Evolutionary conservation across 768 basidiomycete genomes (phyloP).

Genomic region (Phanerodontia chrysosporium): DNA sequence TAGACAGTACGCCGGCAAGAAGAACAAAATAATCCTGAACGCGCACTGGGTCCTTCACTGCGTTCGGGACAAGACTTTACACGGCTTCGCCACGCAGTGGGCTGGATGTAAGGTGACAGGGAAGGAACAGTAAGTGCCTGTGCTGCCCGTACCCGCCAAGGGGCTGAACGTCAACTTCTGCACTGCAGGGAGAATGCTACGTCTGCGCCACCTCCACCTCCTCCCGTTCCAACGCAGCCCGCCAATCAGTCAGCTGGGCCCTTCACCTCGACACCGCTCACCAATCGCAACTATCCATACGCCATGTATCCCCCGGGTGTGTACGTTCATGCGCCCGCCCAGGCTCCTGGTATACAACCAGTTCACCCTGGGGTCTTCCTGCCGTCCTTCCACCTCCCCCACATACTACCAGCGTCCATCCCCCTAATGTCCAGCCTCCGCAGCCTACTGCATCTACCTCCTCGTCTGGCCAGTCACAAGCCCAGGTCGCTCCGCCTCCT

Average conservation of each 20-base stretch:
- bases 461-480: conserved; percentile 2
- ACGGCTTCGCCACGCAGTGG: conserved; percentile 75
- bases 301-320: neutral
- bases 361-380: neutral
- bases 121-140: conserved; percentile 53
- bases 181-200: neutral
- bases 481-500: neutral
- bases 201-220: conserved; percentile 1
- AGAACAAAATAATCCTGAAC: conserved; percentile 72
- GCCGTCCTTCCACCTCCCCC: neutral
- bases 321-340: neutral
- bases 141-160: too few species aligned
- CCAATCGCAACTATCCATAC: neutral
- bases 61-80: conserved; percentile 60
- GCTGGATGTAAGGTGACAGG: conserved; percentile 80
- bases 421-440: neutral
- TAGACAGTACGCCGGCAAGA: conserved; percentile 75
- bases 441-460: neutral
- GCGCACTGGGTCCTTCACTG: conserved; percentile 78
- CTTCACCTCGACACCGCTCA: neutral
- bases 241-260: neutral
- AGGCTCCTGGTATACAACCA: neutral
- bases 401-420: neutral
- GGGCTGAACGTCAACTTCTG: neutral
- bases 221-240: neutral